Evolutionary conservation across 225 moss, liverwort and hornwort species (phyloP), one percentile per base, ranked within the genome.

Genomic region (Marchantia polymorpha): DNA sequence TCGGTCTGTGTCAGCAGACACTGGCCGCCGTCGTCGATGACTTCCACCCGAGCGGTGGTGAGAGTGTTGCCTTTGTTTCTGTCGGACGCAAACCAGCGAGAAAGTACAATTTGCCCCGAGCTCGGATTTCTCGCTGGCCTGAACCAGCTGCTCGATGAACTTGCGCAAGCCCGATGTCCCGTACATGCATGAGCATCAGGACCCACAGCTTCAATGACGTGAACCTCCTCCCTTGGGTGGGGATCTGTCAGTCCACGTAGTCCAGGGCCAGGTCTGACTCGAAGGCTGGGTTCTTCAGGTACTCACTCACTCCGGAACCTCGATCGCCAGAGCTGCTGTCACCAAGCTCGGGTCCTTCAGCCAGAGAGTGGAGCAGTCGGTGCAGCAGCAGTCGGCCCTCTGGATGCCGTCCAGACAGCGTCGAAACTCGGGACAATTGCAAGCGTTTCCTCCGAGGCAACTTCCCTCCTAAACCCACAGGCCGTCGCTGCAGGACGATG

Each of bases 311-410:
- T 75, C 93, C 20, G 91, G 90, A n/a, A 87, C 86, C 53, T 76
- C 88, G 60, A 85, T 87, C 19, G 93, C 91, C n/a, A 93, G 88
- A 26, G 93, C 91, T 58, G 81, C 81, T 6, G 87, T 79, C 26
- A 93, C 67, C 73, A 86, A 73, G 25, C 51, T 67, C 31, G 88
- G 72, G 53, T 94, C 81, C 94, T 95, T 86, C 76, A 95, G 86
- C 93, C 91, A 95, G 7, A 95, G 84, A 47, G 91, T 84, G 17
- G 89, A 93, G 82, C 95, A 95, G 87, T 95, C 93, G 63, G 91
- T 91, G 69, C 85, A 50, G 29, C 85, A 90, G 7, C 91, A 93
- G 79, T 95, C 84, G 8, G 94, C 90, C 81, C 88, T 93, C 69
- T 95, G 90, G 17, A 93, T 77, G 25, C 94, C 90, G 73, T 90